A percentile compares a stretch with the other conserved stretches of the same genome.
These are phyloP conservation scores for Diospyros lotus DNA, from an alignment of 148 eudicot species.

Conservation along the genomic window DNA sequence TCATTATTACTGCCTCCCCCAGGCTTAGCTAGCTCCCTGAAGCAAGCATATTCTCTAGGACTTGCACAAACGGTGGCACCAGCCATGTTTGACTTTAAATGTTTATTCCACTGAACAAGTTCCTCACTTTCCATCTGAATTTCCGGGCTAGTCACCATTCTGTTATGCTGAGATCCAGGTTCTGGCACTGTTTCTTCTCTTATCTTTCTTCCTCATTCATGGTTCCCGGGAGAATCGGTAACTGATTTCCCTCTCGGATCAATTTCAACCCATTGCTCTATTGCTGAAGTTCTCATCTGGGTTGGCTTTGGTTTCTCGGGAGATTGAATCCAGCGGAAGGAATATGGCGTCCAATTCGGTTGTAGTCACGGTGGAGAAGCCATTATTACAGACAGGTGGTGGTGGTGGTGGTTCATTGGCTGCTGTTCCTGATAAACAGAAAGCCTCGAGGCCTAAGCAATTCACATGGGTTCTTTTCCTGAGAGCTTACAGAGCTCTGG, in stretches of 20 bases:
- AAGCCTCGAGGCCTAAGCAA: slow-evolving; percentile 39
- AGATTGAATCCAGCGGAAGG: slow-evolving; percentile 1
- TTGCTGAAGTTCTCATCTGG: slow-evolving; percentile 15
- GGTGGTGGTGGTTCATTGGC: slow-evolving; percentile 12
- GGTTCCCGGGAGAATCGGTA: slow-evolving; percentile 1
- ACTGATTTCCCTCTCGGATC: background rate
- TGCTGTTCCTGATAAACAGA: slow-evolving; percentile 33
- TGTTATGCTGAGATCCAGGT: slow-evolving; percentile 26
- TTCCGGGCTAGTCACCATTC: slow-evolving; percentile 11
- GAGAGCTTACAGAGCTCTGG: slow-evolving; percentile 35
- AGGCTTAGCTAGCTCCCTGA: too few relatives aligned
- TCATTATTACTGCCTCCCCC: slow-evolving; percentile 9
- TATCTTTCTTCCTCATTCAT: background rate
- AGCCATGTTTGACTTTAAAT: too few relatives aligned
- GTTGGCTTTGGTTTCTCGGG: slow-evolving; percentile 15
- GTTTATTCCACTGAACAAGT: background rate
- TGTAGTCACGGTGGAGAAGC: slow-evolving; percentile 38
- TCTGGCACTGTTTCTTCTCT: background rate
- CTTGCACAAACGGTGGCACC: too few relatives aligned
- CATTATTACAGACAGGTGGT: slow-evolving; percentile 29
- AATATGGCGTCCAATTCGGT: slow-evolving; percentile 50
- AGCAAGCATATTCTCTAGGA: too few relatives aligned
- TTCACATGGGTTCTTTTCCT: slow-evolving; percentile 50
- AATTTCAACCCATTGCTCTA: slow-evolving; percentile 11
- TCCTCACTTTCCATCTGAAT: slow-evolving; percentile 24